Percentiles rank a stretch among this genome's conserved stretches.
These are phyloP conservation scores for Dendrobium catenatum DNA, from an alignment of 106 monocot species.

Conservation along the genomic window DNA sequence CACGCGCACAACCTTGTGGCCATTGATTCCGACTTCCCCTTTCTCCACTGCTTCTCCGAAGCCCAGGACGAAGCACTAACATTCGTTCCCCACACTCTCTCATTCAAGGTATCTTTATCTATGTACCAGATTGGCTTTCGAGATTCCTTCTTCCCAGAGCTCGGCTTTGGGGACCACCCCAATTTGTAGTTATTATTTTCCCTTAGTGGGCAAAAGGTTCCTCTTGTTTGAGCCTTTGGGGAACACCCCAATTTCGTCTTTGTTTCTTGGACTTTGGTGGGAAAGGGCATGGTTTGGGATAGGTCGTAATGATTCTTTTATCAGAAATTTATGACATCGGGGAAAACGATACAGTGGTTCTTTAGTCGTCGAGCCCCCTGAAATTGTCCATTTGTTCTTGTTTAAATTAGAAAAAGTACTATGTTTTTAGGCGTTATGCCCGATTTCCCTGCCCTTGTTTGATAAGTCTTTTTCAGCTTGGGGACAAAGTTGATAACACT, in stretches of 20 bases:
- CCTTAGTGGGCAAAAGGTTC: too few relatives aligned
- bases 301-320: too few relatives aligned
- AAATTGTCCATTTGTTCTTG: too few relatives aligned
- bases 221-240: too few relatives aligned
- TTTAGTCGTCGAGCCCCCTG: too few relatives aligned
- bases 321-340: too few relatives aligned
- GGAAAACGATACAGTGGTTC: too few relatives aligned
- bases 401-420: neutral
- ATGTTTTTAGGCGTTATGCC: neutral
- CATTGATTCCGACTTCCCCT: slow-evolving; percentile 69
- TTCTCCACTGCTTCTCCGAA: slow-evolving; percentile 87
- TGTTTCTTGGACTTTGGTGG: too few relatives aligned
- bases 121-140: neutral
- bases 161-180: neutral
- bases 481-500: neutral
- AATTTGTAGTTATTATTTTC: neutral
- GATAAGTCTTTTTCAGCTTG: neutral
- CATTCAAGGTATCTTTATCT: slow-evolving; percentile 43
- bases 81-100: slow-evolving; percentile 57
- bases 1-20: slow-evolving; percentile 91
- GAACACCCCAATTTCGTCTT: too few relatives aligned
- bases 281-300: too few relatives aligned
- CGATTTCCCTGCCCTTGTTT: too few relatives aligned
- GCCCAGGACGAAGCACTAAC: slow-evolving; percentile 85
- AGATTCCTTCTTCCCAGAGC: neutral